Evolutionary conservation across 768 basidiomycete species (phyloP).

Genomic region (Rhodotorula graminis): DNA sequence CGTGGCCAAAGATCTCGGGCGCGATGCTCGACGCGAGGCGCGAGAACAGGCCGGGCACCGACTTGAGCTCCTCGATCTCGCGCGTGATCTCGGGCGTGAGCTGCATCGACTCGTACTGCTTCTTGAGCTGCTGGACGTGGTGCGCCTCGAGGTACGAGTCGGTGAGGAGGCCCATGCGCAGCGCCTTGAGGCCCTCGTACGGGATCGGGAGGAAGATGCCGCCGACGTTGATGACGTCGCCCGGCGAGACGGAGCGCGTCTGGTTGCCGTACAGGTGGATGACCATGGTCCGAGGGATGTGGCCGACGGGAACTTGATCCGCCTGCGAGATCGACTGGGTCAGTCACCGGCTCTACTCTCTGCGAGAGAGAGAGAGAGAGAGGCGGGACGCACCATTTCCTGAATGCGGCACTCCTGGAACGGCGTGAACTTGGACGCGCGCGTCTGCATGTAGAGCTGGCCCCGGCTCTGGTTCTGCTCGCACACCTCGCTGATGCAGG

Average conservation of each 20-base stretch:
- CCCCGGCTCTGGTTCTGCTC: constrained; percentile 79
- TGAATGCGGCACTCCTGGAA: constrained; percentile 99
- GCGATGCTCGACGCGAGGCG: constrained; percentile 90
- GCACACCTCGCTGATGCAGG: constrained; percentile 81
- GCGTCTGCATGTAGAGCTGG: constrained; percentile 94
- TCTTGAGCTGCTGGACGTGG: constrained; percentile 88
- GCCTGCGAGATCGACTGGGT: constrained; percentile 66
- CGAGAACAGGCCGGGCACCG: constrained; percentile 69
- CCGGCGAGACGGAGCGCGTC: constrained; percentile 86
- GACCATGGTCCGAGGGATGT: constrained; percentile 98
- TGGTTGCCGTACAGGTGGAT: constrained; percentile 86
- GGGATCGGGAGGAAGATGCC: constrained; percentile 96
- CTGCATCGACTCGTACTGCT: constrained; percentile 94
- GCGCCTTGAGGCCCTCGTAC: constrained; percentile 94
- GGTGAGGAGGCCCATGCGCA: constrained; percentile 90
- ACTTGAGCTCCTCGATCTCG: constrained; percentile 62
- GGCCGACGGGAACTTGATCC: constrained; percentile 98
- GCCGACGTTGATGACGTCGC: constrained; percentile 90
- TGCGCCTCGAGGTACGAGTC: constrained; percentile 95
- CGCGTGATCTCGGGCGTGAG: constrained; percentile 74
- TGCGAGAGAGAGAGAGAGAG: not conserved
- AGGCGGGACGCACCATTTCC: constrained; percentile 69
- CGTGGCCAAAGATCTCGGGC: constrained; percentile 96
- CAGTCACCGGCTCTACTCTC: not conserved
- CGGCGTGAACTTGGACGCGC: constrained; percentile 91